Evolutionary conservation across 1,139 yeast genomes (phyloP), one percentile per base, ranked within the genome.

Genomic region (Magnusiomyces fungicola): DNA sequence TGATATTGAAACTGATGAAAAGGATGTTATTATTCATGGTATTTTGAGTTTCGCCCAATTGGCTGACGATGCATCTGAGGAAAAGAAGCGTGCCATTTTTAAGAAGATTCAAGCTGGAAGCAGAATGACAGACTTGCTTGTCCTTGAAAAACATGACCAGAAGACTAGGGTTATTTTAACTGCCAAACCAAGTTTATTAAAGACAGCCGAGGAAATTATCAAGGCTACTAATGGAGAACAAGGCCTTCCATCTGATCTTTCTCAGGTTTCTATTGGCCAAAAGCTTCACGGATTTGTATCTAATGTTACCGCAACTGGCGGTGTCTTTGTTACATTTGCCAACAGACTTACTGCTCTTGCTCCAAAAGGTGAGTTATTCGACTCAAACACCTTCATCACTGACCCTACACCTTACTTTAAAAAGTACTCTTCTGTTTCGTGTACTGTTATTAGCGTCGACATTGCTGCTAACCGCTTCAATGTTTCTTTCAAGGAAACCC

Each of bases 91-190:
- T 59, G 79, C 88, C 58, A 75, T 43, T 32, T 33, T 88, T 67
- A 85, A 83, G 68, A 84, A 86, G 70, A 74, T 89, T 69, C 83
- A 84, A 71, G 94, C 92, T 58, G 95, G 95, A 21, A 74, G 80
- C 9, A 67, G 68, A 19, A 55, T 90, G 22, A 76, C 78, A 42
- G 78, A 78, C 48, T 75, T 84, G 22, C 75, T 79, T 43, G 78
- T 89, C 10, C 72, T 89, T 46, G 89, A 83, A 56, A 84, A 81
- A 62, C 88, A 83, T 62, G 56, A 70, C 27, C 77, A 75, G 56
- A 74, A 81, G 29, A 75, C 81, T 61, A 72, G 82, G 16, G 76
- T 86, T 52, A 76, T 76, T 51, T 73, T 82, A 22, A 68, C 92
- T 9, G 74, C 80, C 33, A 90, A 90, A 63, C 70, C 76, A 52